Conservation (phyloP, 768 basidiomycete species). For the Termitomyces sp. region DNA sequence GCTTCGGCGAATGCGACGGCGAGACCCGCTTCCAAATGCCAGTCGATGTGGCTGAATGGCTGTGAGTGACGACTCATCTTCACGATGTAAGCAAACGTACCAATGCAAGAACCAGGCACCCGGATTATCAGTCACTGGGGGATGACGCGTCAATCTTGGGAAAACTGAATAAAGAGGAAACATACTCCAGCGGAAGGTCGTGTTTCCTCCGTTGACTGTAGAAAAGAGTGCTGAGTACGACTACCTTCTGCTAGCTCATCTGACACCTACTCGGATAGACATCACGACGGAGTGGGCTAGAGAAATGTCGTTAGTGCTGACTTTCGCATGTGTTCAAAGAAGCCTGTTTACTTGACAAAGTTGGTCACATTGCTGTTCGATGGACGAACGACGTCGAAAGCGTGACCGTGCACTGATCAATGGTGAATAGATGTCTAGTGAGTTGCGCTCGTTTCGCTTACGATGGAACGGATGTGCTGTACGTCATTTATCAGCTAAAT, state of each 20-base stretch:
- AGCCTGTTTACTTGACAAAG: conserved; percentile 24
- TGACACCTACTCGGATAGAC: conserved; percentile 20
- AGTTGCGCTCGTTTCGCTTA: conserved; percentile 6
- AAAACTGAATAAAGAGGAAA: background rate
- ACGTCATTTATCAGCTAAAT: background rate
- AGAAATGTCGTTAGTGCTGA: background rate
- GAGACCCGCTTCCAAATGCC: conserved; percentile 33
- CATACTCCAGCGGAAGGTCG: conserved; percentile 32
- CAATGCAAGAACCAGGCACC: conserved; percentile 56
- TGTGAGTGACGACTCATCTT: background rate
- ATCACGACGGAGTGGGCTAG: conserved; percentile 22
- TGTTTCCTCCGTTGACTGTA: conserved; percentile 31
- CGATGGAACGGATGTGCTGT: conserved; percentile 28
- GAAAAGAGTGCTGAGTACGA: background rate
- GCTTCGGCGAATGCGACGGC: conserved; percentile 31
- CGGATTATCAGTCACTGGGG: conserved; percentile 43
- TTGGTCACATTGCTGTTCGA: conserved; percentile 21
- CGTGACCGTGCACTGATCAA: conserved; percentile 25
- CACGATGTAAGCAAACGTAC: conserved; percentile 12
- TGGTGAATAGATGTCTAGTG: background rate
- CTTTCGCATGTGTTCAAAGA: background rate
- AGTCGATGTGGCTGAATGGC: conserved; percentile 28
- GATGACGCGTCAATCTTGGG: background rate
- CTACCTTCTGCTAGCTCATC: too few relatives aligned
- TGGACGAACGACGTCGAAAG: conserved; percentile 25